Base-by-base conservation (phyloP, 1,284 basidiomycete species). In the Sphaerobolus stellatus region DNA sequence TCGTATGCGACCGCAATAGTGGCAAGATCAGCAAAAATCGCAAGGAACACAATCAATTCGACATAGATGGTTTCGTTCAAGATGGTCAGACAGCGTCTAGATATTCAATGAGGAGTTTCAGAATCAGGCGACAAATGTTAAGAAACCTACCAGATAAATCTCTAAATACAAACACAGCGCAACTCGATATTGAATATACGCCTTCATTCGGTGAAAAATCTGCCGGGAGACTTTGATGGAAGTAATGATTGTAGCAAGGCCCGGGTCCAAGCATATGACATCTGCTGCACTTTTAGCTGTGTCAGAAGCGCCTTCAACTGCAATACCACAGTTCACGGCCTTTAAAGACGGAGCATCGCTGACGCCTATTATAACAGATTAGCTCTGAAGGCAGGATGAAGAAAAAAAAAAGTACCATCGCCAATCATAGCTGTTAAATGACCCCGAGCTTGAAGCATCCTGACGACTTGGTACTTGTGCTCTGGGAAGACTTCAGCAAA, bases 171-270 rank as follows among this genome's bases (percentile, higher is more conserved):
- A 68, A 70, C 79, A 80, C 45, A 80, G 73, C 1, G 75, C 74
- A 59, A 76, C 75, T 63, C 73, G 72, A 58, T 72, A 68, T 18
- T 68, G 60, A 33, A 67, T 63, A 36, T 65, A 68, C 3, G 62
- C 77, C 68, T 78, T 78, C 79, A 79, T 78, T 52, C 79, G 75
- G 65, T 81, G 79, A 72, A 81, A 81, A 61, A 81, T 81, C 66
- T 80, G 78, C 54, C 79, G 73, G 22, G 79, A 77, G 22, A 79
- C 78, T 68, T 81, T 80, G 70, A 81, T 79, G 57, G 76, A 71
- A 44, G 77, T 79, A 63, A 81, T 80, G 60, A 69, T 69, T 2
- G 68, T 66, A 8, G 60, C 59, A 11, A 71, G 64, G 22, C 69
- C 69, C 27, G 69, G 67, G 47, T 67, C 70, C 28, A 80, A 70